These are phyloP conservation scores for Pachyrhizus erosus DNA, from an alignment of 306 rosid species.

Conservation along the genomic window DNA sequence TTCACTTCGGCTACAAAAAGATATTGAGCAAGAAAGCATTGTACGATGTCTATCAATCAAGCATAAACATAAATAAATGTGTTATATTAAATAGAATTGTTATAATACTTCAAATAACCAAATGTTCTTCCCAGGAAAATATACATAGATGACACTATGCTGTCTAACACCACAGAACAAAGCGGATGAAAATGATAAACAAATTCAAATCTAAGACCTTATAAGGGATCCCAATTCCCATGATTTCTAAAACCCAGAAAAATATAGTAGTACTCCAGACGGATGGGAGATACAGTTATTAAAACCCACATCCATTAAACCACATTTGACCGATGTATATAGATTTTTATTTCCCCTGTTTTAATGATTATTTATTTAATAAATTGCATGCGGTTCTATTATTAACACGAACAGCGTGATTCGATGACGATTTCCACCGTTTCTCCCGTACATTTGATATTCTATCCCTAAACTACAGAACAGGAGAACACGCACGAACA, in stretches of 20 bases:
- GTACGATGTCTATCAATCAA: background rate
- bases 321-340: background rate
- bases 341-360: background rate
- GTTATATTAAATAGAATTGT: background rate
- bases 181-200: background rate
- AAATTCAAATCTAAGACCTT: background rate
- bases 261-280: background rate
- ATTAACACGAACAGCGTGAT: background rate
- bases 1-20: background rate
- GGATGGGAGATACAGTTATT: background rate
- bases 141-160: slow-evolving; percentile 2
- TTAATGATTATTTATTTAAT: background rate
- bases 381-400: background rate
- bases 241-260: slow-evolving; percentile 2
- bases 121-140: background rate
- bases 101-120: background rate
- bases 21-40: background rate
- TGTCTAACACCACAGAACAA: background rate
- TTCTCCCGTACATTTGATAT: background rate
- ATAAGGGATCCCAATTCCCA: background rate
- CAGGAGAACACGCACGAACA: background rate
- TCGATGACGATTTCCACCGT: background rate
- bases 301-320: background rate
- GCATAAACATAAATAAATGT: background rate
- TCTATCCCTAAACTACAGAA: background rate